Conservation (phyloP, 1,284 basidiomycete species). For the Singerocomus inundabilis region DNA sequence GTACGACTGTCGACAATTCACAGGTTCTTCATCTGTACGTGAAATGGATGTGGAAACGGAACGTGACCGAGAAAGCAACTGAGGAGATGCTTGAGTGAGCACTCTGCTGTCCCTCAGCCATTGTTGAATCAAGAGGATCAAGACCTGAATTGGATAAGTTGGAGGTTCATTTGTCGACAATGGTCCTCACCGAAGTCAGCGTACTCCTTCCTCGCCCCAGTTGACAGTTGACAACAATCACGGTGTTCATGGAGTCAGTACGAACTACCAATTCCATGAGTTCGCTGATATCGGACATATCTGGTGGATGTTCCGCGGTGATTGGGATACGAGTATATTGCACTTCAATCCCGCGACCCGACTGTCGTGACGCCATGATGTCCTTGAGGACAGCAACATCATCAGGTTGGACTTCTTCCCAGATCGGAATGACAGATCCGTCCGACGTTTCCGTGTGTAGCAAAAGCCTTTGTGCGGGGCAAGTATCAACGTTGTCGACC, state of each 20-base stretch:
- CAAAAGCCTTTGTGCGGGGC: conserved; percentile 50
- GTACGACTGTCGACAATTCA: conserved; percentile 63
- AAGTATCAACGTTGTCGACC: not conserved
- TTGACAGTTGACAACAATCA: conserved; percentile 96
- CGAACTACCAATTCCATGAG: conserved; percentile 83
- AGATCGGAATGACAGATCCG: conserved; percentile 89
- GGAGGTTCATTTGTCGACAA: not conserved
- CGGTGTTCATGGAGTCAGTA: conserved; percentile 69
- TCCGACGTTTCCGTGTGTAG: conserved; percentile 90
- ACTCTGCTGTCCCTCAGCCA: conserved; percentile 66
- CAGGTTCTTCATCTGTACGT: conserved; percentile 29
- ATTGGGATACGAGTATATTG: conserved; percentile 88
- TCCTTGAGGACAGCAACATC: conserved; percentile 88
- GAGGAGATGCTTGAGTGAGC: conserved; percentile 40
- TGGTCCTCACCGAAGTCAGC: conserved; percentile 69
- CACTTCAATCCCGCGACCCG: conserved; percentile 55
- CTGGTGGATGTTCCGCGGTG: conserved; percentile 77
- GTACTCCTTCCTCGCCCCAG: conserved; percentile 94
- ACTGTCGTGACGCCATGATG: conserved; percentile 72
- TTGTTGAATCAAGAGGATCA: conserved; percentile 82
- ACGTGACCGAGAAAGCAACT: conserved; percentile 33
- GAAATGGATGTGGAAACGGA: conserved; percentile 41
- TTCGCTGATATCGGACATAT: conserved; percentile 67
- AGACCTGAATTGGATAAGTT: conserved; percentile 48
- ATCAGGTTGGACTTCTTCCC: conserved; percentile 85